Evolutionary conservation across 2,329 filamentous ascomycete species (phyloP), one percentile per base, ranked within the genome.

Genomic region (Curvularia sp.): DNA sequence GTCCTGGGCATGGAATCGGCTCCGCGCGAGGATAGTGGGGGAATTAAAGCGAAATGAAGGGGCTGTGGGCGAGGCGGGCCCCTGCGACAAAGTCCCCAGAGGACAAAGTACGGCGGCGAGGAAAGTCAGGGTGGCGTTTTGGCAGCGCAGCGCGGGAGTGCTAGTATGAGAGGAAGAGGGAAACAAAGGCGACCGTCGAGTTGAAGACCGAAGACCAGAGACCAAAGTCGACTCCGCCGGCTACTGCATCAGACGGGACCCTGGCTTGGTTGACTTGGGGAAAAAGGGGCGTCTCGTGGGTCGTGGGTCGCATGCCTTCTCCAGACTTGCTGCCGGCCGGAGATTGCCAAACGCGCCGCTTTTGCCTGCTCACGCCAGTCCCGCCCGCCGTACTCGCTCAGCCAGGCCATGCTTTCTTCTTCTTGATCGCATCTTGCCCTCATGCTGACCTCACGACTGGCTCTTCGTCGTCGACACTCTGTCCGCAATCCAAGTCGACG

Each of bases 31-130:
- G 68, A 70, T 55, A 53, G 61, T 61, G 67, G 69, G 62, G 55
- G 48, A 56, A 38, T n/a, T 48, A 62, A 60, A 62, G 63, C 65
- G 69, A 73, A 72, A 71, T 74, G 70, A 72, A 70, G 59, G 64
- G 64, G 62, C 64, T 61, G 63, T 58, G 55, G 60, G 28, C 24
- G 56, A 56, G 50, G 58, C 63, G 56, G 57, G 39, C 39, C 47
- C 50, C 52, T 63, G 66, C 63, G 61, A 66, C 60, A 62, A 55
- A 47, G 33, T 55, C 49, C 53, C 61, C 55, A 53, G 41, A 43
- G 31, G 39, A 46, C 31, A 15, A 33, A 13, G 35, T 30, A 30
- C 49, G 41, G 57, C 53, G 55, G 54, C 55, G 49, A 57, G 38
- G 22, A 49, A 35, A 43, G 57, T 43, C 57, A 53, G 48, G 52